A percentile compares a stretch with the other conserved stretches of the same genome.
Conservation (phyloP, 306 rosid species). For the Dryas octopetala region DNA sequence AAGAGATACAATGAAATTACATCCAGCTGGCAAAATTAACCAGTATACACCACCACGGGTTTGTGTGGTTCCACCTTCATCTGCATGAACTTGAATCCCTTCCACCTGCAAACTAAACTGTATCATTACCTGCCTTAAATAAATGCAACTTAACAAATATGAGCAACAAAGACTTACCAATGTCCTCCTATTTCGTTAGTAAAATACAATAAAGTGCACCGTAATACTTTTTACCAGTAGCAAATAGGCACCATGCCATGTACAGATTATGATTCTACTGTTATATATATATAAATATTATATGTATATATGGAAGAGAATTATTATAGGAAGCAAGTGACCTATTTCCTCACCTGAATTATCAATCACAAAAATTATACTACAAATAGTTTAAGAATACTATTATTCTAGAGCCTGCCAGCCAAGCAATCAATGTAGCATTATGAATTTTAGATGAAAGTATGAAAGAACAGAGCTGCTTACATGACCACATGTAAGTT, state of each 20-base stretch:
- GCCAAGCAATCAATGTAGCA: too few species aligned
- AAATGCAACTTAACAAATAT: too few species aligned
- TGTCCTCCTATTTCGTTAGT: not conserved
- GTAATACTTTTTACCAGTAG: not conserved
- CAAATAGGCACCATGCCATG: not conserved
- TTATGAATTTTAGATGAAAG: too few species aligned
- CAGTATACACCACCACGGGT: conserved; percentile 78
- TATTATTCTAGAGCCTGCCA: too few species aligned
- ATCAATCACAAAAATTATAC: too few species aligned
- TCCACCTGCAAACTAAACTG: conserved; percentile 49
- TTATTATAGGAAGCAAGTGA: not conserved
- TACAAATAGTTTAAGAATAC: too few species aligned
- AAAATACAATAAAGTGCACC: not conserved
- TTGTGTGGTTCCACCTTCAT: conserved; percentile 69
- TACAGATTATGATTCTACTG: too few species aligned
- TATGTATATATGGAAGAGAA: not conserved
- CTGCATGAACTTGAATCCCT: conserved; percentile 68
- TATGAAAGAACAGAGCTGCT: too few species aligned
- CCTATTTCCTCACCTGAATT: not conserved
- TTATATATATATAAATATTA: too few species aligned
- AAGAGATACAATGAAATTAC: conserved; percentile 31
- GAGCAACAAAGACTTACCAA: not conserved
- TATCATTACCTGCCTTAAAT: not conserved
- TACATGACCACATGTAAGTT: conserved; percentile 63
- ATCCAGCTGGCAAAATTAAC: conserved; percentile 73